Evolutionary conservation across 1,139 yeast genomes (phyloP).

Genomic region (Taphrina communis): DNA sequence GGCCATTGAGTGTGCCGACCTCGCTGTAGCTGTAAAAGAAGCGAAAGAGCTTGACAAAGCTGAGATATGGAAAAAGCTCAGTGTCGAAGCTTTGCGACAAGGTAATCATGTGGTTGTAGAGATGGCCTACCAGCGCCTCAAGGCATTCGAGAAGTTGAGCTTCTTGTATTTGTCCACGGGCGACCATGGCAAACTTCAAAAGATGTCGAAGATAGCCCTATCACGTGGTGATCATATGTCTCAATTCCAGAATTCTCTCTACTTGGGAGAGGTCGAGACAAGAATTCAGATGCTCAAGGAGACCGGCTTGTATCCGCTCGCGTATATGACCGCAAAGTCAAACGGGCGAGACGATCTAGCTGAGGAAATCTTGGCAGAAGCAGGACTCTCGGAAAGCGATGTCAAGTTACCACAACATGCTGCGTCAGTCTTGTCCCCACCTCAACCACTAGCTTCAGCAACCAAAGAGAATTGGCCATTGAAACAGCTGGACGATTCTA

Average conservation of each 20-base stretch:
- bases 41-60: conserved; percentile 76
- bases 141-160: conserved; percentile 83
- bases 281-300: conserved; percentile 76
- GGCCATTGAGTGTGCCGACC: conserved; percentile 91
- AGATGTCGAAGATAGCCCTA: conserved; percentile 90
- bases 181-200: conserved; percentile 70
- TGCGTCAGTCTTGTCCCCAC: conserved; percentile 53
- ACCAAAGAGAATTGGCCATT: conserved; percentile 78
- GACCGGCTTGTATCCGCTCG: conserved; percentile 84
- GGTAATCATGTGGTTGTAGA: conserved; percentile 89
- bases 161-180: conserved; percentile 87
- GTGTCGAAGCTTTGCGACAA: conserved; percentile 84
- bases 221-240: conserved; percentile 82
- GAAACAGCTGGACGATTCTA: conserved; percentile 69
- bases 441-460: conserved; percentile 57
- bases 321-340: conserved; percentile 89
- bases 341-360: conserved; percentile 82
- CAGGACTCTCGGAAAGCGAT: conserved; percentile 65
- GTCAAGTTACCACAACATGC: conserved; percentile 66
- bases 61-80: conserved; percentile 79
- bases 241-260: conserved; percentile 81
- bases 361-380: conserved; percentile 68
- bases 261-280: conserved; percentile 73
- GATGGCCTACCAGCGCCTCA: conserved; percentile 84
- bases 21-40: conserved; percentile 84